These are phyloP conservation scores for Helenozyma baotianmanensis DNA, from an alignment of 805 yeast genomes.

Conservation along the genomic window DNA sequence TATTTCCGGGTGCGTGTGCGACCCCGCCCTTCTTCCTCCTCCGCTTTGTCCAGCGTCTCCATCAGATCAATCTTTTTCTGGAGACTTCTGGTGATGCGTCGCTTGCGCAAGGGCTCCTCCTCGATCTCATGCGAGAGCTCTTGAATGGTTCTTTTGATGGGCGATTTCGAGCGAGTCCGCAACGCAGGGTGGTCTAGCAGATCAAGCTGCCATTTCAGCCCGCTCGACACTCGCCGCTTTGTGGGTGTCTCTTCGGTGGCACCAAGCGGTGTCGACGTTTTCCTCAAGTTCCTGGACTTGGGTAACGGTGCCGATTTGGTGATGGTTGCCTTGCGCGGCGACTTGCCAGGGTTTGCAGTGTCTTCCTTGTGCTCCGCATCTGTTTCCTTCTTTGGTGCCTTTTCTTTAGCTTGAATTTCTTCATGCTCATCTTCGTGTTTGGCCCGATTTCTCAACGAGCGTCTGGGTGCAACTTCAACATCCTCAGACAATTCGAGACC, in stretches of 20 bases:
- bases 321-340: too few relatives aligned
- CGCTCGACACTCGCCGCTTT: slow-evolving; percentile 3
- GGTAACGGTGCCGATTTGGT: not conserved
- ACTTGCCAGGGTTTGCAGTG: too few relatives aligned
- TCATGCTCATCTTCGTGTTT: too few relatives aligned
- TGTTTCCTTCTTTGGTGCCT: too few relatives aligned
- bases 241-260: too few relatives aligned
- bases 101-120: slow-evolving; percentile 10
- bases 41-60: slow-evolving; percentile 2
- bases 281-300: not conserved
- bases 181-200: slow-evolving; percentile 15
- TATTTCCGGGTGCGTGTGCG: slow-evolving; percentile 7
- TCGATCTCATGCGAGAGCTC: slow-evolving; percentile 15
- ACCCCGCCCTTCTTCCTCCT: slow-evolving; percentile 8
- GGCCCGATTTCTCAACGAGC: too few relatives aligned
- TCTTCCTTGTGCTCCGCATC: too few relatives aligned
- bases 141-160: slow-evolving; percentile 15
- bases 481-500: too few relatives aligned
- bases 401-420: too few relatives aligned
- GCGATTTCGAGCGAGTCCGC: slow-evolving; percentile 15
- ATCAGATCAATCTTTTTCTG: slow-evolving; percentile 3
- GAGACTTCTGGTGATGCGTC: slow-evolving; percentile 6
- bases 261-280: not conserved
- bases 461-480: too few relatives aligned
- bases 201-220: slow-evolving; percentile 7